These are phyloP conservation scores for Claviceps africana DNA, from an alignment of 2,329 filamentous ascomycete species.

Conservation along the genomic window DNA sequence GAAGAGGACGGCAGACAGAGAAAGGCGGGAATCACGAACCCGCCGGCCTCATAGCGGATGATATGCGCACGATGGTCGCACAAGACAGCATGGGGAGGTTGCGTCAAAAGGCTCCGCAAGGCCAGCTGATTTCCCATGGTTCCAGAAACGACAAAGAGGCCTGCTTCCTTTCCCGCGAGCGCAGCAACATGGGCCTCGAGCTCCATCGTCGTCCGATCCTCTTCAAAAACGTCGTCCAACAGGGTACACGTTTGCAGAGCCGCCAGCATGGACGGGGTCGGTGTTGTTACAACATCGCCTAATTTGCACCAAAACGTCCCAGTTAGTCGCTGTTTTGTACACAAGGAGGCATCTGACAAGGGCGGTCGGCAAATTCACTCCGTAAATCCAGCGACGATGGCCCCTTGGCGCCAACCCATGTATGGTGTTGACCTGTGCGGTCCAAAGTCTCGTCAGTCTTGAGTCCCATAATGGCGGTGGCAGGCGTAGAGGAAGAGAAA, in stretches of 20 bases:
- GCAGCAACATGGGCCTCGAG: constrained; percentile 63
- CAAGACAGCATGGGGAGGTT: constrained; percentile 68
- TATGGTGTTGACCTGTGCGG: constrained; percentile 2
- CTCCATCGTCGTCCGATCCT: constrained; percentile 63
- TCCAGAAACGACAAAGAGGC: constrained; percentile 71
- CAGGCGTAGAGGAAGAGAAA: not conserved
- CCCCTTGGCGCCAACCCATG: constrained; percentile 10
- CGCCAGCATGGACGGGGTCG: constrained; percentile 66
- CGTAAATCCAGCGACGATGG: constrained; percentile 9
- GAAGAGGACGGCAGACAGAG: not conserved
- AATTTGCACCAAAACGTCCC: not conserved
- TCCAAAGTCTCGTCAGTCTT: not conserved
- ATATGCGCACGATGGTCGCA: constrained; percentile 73
- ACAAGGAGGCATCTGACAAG: not conserved
- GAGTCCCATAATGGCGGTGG: constrained; percentile 2
- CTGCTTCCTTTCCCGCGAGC: constrained; percentile 61
- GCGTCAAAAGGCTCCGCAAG: constrained; percentile 60
- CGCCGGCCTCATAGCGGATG: constrained; percentile 49
- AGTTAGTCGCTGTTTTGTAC: not conserved
- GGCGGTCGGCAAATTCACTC: constrained; percentile 7
- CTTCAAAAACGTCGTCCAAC: constrained; percentile 69
- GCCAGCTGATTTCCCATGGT: constrained; percentile 92
- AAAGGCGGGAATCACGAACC: constrained; percentile 24
- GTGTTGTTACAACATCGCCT: constrained; percentile 52
- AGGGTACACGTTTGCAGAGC: constrained; percentile 64